Percentiles rank a stretch among this genome's conserved stretches.
These are phyloP conservation scores for Botrytis deweyae DNA, from an alignment of 2,329 filamentous ascomycete genomes.

Conservation along the genomic window DNA sequence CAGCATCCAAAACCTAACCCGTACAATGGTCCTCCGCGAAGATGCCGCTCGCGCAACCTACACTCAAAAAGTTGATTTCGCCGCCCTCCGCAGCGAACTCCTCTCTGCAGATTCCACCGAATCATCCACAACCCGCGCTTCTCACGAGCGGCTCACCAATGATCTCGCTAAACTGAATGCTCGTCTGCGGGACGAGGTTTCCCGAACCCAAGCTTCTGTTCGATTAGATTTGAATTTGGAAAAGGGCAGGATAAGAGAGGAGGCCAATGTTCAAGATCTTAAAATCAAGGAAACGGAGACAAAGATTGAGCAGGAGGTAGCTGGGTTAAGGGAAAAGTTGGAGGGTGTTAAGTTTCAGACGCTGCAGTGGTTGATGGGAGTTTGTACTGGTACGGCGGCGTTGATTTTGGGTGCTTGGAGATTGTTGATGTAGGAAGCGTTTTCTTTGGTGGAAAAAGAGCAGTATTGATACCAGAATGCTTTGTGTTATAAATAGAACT, in stretches of 20 bases:
- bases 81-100: slow-evolving; percentile 92
- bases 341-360: slow-evolving; percentile 98
- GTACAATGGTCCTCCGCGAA: slow-evolving; percentile 96
- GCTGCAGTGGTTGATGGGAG: slow-evolving; percentile 95
- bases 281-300: slow-evolving; percentile 99
- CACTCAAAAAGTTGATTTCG: slow-evolving; percentile 94
- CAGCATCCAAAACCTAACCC: slow-evolving; percentile 92
- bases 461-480: slow-evolving; percentile 5
- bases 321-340: slow-evolving; percentile 82
- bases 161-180: slow-evolving; percentile 93
- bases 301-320: slow-evolving; percentile 96
- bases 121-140: slow-evolving; percentile 79
- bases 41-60: slow-evolving; percentile 80
- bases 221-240: slow-evolving; percentile 91
- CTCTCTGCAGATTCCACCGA: slow-evolving; percentile 90
- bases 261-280: slow-evolving; percentile 93
- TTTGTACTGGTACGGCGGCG: slow-evolving; percentile 66
- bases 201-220: slow-evolving; percentile 89
- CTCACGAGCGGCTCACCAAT: slow-evolving; percentile 89
- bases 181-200: slow-evolving; percentile 87
- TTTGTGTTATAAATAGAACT: slow-evolving; percentile 7
- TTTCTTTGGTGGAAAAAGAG: not conserved
- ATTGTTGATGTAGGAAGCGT: slow-evolving; percentile 57
- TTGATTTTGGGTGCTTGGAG: slow-evolving; percentile 69
- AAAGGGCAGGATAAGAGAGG: slow-evolving; percentile 93